A percentile compares a stretch with the other conserved stretches of the same genome.
Evolutionary conservation across 2,329 filamentous ascomycete genomes (phyloP).

Genomic region (Exophiala sp.): DNA sequence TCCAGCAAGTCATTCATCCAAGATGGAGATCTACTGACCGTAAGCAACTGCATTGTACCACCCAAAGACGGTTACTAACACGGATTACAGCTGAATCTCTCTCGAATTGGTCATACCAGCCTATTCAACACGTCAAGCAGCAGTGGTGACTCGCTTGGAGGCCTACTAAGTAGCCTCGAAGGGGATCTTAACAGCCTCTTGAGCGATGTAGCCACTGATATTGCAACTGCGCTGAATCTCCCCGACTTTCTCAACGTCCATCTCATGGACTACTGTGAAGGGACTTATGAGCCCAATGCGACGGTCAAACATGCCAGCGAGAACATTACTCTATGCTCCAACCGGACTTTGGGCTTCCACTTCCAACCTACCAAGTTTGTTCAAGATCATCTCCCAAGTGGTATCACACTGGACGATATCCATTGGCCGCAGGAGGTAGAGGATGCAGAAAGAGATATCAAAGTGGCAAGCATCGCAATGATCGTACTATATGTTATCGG

Average conservation of each 20-base stretch:
- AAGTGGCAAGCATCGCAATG: conserved; percentile 49
- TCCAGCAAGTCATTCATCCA: conserved; percentile 55
- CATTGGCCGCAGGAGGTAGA: conserved; percentile 57
- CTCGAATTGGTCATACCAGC: conserved; percentile 46
- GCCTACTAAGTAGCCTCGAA: conserved; percentile 41
- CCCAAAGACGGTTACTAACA: conserved; percentile 4
- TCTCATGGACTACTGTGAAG: conserved; percentile 58
- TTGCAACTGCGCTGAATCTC: conserved; percentile 51
- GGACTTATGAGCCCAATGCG: conserved; percentile 35
- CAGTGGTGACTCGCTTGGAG: conserved; percentile 33
- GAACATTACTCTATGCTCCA: conserved; percentile 56
- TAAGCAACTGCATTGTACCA: conserved; percentile 31
- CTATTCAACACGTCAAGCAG: conserved; percentile 33
- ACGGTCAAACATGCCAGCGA: conserved; percentile 40
- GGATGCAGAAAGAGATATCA: conserved; percentile 51
- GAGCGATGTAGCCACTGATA: conserved; percentile 36
- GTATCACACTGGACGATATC: conserved; percentile 51
- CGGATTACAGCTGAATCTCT: conserved; percentile 53
- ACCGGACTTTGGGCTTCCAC: conserved; percentile 51
- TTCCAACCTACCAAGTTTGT: conserved; percentile 55
- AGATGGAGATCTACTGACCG: conserved; percentile 55
- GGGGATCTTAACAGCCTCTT: conserved; percentile 38
- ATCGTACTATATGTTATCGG: conserved; percentile 60
- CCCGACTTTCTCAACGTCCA: conserved; percentile 62
- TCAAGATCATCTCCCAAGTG: conserved; percentile 46